These are phyloP conservation scores for Chiua sp. DNA, from an alignment of 1,284 basidiomycete genomes.

Conservation along the genomic window DNA sequence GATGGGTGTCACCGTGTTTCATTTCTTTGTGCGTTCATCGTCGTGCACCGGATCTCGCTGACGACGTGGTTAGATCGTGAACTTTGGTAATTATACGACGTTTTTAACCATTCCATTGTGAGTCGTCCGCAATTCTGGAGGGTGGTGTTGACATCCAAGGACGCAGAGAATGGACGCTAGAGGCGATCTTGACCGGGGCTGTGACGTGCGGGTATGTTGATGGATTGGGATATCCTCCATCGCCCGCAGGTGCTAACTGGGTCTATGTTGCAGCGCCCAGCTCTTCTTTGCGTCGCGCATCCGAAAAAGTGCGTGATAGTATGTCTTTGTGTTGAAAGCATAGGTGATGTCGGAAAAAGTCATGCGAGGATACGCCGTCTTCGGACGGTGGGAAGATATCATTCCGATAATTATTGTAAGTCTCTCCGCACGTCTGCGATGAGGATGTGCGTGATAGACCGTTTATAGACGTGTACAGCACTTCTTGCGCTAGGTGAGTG, in stretches of 20 bases:
- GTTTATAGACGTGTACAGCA: constrained; percentile 1
- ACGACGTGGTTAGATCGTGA: neutral
- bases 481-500: constrained; percentile 5
- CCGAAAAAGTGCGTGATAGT: constrained; percentile 1
- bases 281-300: constrained; percentile 13
- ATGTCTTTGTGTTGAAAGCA: neutral
- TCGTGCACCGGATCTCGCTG: neutral
- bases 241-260: neutral
- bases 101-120: constrained; percentile 1
- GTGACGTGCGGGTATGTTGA: constrained; percentile 6
- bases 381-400: neutral
- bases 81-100: constrained; percentile 1
- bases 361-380: constrained; percentile 6
- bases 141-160: neutral
- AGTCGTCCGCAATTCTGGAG: no score
- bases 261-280: constrained; percentile 1
- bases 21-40: constrained; percentile 3
- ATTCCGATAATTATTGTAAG: constrained; percentile 10
- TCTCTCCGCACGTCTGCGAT: neutral
- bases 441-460: neutral
- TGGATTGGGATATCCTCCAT: neutral
- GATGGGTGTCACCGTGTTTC: constrained; percentile 1
- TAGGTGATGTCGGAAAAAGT: constrained; percentile 4
- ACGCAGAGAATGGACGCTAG: constrained; percentile 2
- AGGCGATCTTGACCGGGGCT: neutral